Evolutionary conservation across 2,329 filamentous ascomycete genomes (phyloP).

Genomic region (Aureobasidium sp.): DNA sequence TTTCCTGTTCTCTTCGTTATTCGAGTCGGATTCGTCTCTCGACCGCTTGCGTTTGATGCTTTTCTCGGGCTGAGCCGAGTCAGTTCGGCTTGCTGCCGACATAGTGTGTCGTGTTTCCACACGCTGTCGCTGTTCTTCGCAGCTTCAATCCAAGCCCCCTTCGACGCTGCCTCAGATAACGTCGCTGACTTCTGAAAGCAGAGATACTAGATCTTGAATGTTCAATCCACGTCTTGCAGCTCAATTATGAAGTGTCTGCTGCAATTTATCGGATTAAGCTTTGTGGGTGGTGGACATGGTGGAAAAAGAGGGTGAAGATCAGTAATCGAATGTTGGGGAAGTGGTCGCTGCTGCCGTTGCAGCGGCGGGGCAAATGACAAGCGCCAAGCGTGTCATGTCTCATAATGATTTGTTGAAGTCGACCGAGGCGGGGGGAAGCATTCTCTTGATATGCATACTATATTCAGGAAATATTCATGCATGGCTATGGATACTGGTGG

Average conservation of each 20-base stretch:
- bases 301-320: slow-evolving; percentile 1
- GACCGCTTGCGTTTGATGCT: slow-evolving; percentile 12
- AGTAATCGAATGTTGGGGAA: slow-evolving; percentile 12
- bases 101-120: not conserved
- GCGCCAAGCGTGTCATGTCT: not conserved
- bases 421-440: too few species aligned
- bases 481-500: too few species aligned
- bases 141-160: too few species aligned
- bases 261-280: slow-evolving; percentile 3
- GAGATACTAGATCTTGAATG: too few species aligned
- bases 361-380: not conserved
- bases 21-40: slow-evolving; percentile 19
- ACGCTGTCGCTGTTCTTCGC: too few species aligned
- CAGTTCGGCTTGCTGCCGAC: slow-evolving; percentile 1
- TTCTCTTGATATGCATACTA: not conserved
- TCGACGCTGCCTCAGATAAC: too few species aligned
- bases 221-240: not conserved
- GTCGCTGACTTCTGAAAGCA: too few species aligned
- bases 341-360: slow-evolving; percentile 1
- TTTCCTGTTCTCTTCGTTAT: slow-evolving; percentile 39
- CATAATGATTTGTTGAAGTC: not conserved
- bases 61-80: not conserved
- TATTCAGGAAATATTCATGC: too few species aligned
- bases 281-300: not conserved
- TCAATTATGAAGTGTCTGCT: not conserved